A percentile compares a stretch with the other conserved stretches of the same genome.
Conservation (phyloP, 495 filamentous ascomycete species). For the Penicillium silybi region DNA sequence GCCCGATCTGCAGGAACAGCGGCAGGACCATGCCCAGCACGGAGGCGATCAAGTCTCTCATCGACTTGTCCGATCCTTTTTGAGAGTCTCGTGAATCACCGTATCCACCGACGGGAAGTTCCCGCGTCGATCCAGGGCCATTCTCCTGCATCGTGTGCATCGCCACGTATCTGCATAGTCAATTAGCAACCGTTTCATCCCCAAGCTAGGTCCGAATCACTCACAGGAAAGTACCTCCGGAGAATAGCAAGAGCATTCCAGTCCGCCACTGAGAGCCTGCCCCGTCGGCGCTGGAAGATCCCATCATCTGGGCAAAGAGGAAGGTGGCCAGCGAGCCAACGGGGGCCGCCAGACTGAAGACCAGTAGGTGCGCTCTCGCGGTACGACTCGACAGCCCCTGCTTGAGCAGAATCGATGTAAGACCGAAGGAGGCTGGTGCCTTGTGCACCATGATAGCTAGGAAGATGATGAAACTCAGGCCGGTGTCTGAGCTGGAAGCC, state of each 20-base stretch:
- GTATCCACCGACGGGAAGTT: constrained; percentile 61
- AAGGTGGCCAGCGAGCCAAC: constrained; percentile 83
- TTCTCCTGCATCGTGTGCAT: constrained; percentile 98
- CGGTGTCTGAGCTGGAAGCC: constrained; percentile 70
- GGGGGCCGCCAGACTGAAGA: constrained; percentile 90
- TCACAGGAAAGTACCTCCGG: constrained; percentile 92
- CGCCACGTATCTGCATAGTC: constrained; percentile 73
- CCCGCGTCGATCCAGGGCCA: constrained; percentile 48
- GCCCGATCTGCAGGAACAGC: constrained; percentile 83
- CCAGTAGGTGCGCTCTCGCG: constrained; percentile 76
- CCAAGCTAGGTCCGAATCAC: constrained; percentile 23
- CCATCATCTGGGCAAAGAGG: constrained; percentile 67
- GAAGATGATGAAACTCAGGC: constrained; percentile 85
- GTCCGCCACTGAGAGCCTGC: constrained; percentile 76
- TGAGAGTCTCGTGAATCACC: constrained; percentile 48
- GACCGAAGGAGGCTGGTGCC: constrained; percentile 90
- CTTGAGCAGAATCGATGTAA: constrained; percentile 84
- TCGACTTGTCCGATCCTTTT: constrained; percentile 40
- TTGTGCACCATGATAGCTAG: constrained; percentile 97
- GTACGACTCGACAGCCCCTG: constrained; percentile 83
- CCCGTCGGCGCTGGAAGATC: constrained; percentile 43
- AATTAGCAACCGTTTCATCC: constrained; percentile 10
- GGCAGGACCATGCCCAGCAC: constrained; percentile 89
- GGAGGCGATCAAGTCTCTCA: constrained; percentile 61
- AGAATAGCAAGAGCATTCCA: constrained; percentile 86